phyloP scores from a whole-genome alignment of 1,284 basidiomycete genomes.

The Cryptococcus neoformans region DNA sequence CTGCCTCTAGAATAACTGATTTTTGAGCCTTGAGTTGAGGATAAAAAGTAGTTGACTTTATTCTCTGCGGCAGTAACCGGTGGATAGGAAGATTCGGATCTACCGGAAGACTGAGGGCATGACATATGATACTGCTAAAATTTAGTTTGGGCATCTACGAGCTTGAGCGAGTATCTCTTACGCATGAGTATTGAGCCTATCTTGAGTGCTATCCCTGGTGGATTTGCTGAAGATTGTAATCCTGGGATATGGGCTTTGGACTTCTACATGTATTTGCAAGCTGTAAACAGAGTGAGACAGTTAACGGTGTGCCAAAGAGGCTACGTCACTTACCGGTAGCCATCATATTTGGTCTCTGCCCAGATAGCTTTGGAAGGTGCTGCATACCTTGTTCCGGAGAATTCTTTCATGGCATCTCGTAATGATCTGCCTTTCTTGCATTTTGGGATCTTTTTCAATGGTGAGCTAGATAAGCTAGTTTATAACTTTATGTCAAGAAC shows the following conservation, averaged over 20 bases:
- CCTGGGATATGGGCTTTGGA: slow-evolving; percentile 50
- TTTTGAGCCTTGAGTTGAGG: neutral
- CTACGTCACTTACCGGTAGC: slow-evolving; percentile 59
- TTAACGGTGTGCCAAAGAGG: neutral
- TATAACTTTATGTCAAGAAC: neutral
- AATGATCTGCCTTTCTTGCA: slow-evolving; percentile 66
- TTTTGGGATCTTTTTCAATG: slow-evolving; percentile 65
- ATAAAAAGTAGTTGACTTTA: neutral
- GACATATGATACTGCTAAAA: slow-evolving; percentile 57
- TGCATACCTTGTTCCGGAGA: slow-evolving; percentile 33
- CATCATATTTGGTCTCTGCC: slow-evolving; percentile 89
- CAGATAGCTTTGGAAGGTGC: slow-evolving; percentile 56
- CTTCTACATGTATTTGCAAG: slow-evolving; percentile 74
- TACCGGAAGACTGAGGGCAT: slow-evolving; percentile 58
- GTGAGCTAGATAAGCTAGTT: neutral
- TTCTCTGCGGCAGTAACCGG: slow-evolving; percentile 1
- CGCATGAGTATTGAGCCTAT: slow-evolving; percentile 64
- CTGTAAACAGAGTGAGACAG: slow-evolving; percentile 20
- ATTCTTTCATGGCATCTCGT: slow-evolving; percentile 57
- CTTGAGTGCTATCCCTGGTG: slow-evolving; percentile 69
- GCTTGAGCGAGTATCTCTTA: too few species aligned
- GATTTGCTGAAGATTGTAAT: slow-evolving; percentile 83
- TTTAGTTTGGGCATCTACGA: too few species aligned
- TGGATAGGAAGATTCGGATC: slow-evolving; percentile 18
- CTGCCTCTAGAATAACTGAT: slow-evolving; percentile 74